Evolutionary conservation across 208 protist species (phyloP).

Genomic region (Acanthamoeba healyi): DNA sequence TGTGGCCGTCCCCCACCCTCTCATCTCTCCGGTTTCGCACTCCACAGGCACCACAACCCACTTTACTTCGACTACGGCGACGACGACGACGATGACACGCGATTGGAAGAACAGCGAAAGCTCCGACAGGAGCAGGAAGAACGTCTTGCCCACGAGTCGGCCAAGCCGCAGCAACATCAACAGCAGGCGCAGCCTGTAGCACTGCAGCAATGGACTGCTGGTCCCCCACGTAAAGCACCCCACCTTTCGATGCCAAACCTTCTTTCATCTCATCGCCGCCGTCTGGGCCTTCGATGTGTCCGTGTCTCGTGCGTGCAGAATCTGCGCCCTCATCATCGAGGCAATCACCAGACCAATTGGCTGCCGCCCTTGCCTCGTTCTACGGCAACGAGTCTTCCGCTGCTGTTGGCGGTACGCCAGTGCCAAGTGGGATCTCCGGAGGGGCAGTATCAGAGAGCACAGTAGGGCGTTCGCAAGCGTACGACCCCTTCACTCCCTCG

Average conservation of each 20-base stretch:
- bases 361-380: slow-evolving; percentile 11
- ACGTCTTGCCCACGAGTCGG: background rate
- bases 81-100: slow-evolving; percentile 60
- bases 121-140: slow-evolving; percentile 9
- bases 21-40: too few species aligned
- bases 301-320: too few species aligned
- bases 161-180: background rate
- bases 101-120: slow-evolving; percentile 32
- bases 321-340: too few species aligned
- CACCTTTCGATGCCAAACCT: background rate
- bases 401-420: background rate
- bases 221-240: background rate
- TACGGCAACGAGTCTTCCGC: background rate
- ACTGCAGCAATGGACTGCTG: background rate
- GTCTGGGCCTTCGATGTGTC: too few species aligned
- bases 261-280: background rate
- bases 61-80: slow-evolving; percentile 55
- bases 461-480: too few species aligned
- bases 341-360: slow-evolving; percentile 1
- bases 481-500: background rate
- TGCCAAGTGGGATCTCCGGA: too few species aligned
- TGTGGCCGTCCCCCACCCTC: too few species aligned
- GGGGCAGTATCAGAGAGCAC: too few species aligned
- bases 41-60: background rate
- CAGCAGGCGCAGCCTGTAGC: background rate